A percentile compares a stretch with the other conserved stretches of the same genome.
Evolutionary conservation across 495 filamentous ascomycete genomes (phyloP).

Genomic region (Xylaria bambusicola): DNA sequence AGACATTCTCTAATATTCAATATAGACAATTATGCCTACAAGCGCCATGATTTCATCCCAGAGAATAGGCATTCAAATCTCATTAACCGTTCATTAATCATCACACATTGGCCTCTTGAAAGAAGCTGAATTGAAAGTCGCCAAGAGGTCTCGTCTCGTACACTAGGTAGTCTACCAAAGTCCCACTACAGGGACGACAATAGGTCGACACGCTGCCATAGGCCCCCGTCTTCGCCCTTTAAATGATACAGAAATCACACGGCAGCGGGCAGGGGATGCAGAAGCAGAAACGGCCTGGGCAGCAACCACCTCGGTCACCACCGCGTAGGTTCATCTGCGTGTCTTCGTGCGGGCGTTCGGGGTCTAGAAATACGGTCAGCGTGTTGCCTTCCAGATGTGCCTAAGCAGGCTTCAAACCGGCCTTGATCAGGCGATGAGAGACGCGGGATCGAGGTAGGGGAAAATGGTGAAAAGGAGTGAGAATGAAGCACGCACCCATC

Average conservation of each 20-base stretch:
- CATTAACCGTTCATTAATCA: background rate
- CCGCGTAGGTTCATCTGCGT: slow-evolving; percentile 39
- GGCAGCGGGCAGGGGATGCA: slow-evolving; percentile 46
- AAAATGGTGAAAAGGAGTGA: background rate
- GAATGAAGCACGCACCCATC: slow-evolving; percentile 34
- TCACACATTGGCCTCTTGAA: background rate
- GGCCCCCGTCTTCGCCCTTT: background rate
- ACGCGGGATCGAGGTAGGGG: background rate
- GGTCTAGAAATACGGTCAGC: slow-evolving; percentile 31
- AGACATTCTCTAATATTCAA: too few species aligned
- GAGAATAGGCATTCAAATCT: too few species aligned
- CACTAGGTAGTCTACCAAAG: background rate
- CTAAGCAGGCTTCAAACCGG: background rate
- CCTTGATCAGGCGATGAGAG: background rate
- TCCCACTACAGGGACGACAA: background rate
- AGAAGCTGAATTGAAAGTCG: background rate
- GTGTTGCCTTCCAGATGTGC: background rate
- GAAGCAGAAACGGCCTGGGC: slow-evolving; percentile 49
- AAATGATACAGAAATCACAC: slow-evolving; percentile 47
- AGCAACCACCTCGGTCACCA: slow-evolving; percentile 36
- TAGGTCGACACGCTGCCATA: background rate
- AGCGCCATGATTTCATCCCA: too few species aligned
- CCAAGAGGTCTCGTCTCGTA: background rate
- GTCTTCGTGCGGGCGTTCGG: slow-evolving; percentile 40
- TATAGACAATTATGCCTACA: too few species aligned